These are phyloP conservation scores for Castanea crenata DNA, from an alignment of 306 rosid genomes.

Conservation along the genomic window DNA sequence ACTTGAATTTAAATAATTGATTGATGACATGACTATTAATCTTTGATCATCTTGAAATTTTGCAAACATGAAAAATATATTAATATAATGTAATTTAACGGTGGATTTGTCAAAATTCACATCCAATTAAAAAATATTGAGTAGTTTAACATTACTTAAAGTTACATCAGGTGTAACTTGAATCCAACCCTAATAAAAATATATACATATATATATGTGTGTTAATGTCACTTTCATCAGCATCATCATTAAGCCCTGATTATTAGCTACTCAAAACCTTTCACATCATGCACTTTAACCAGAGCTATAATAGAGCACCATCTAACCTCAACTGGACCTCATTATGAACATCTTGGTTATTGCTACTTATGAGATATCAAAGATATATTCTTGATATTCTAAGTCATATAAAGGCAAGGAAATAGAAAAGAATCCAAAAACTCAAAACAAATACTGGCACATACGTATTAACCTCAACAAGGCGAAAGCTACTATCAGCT, in stretches of 20 bases:
- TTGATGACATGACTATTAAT: too few relatives aligned
- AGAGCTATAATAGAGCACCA: neutral
- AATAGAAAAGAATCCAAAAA: conserved; percentile 1
- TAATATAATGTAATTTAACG: too few relatives aligned
- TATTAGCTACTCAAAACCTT: neutral
- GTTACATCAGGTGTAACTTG: too few relatives aligned
- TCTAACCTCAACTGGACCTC: neutral
- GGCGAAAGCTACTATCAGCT: conserved; percentile 96
- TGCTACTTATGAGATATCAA: neutral
- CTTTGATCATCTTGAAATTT: too few relatives aligned
- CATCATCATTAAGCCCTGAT: neutral
- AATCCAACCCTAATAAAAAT: too few relatives aligned
- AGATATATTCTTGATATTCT: neutral
- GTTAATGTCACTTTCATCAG: neutral
- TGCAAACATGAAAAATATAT: too few relatives aligned
- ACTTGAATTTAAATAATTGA: too few relatives aligned
- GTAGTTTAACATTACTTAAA: too few relatives aligned
- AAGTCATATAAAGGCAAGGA: neutral
- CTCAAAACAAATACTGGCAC: conserved; percentile 37
- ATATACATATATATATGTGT: neutral
- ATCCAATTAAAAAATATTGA: too few relatives aligned
- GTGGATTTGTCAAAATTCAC: too few relatives aligned
- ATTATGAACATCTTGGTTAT: neutral
- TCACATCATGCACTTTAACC: neutral
- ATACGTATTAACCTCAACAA: conserved; percentile 70